Evolutionary conservation across 805 yeast species (phyloP).

Genomic region (Starmerella geochares): DNA sequence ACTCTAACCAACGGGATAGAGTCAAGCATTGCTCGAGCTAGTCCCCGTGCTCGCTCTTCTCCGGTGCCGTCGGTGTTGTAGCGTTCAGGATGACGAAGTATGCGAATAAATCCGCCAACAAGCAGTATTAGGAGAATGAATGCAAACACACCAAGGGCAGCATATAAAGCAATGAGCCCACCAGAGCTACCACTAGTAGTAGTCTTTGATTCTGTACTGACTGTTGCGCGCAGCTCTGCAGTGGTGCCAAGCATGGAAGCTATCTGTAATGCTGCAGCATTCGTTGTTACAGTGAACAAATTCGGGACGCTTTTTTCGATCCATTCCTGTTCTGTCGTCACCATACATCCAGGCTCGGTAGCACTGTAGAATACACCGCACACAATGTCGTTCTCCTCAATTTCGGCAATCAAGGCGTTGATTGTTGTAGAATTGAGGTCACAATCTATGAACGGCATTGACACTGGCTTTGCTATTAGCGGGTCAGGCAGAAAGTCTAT

Average conservation of each 20-base stretch:
- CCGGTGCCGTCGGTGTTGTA: background rate
- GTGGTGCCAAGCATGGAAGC: background rate
- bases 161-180: background rate
- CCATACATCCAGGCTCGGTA: slow-evolving; percentile 5
- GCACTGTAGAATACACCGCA: slow-evolving; percentile 15
- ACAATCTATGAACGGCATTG: slow-evolving; percentile 11
- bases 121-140: background rate
- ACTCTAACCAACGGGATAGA: slow-evolving; percentile 1
- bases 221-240: background rate
- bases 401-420: background rate
- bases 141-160: background rate
- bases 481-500: background rate
- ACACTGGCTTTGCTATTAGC: background rate
- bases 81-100: background rate
- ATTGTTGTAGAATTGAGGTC: slow-evolving; percentile 1
- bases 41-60: background rate
- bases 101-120: background rate
- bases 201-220: background rate
- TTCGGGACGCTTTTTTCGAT: slow-evolving; percentile 12
- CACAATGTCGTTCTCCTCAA: background rate
- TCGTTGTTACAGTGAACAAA: slow-evolving; percentile 10
- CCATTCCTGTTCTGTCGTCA: background rate
- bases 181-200: background rate
- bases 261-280: background rate
- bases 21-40: slow-evolving; percentile 5